Evolutionary conservation across 805 yeast genomes (phyloP).

Genomic region (Nakazawaea siamensis): DNA sequence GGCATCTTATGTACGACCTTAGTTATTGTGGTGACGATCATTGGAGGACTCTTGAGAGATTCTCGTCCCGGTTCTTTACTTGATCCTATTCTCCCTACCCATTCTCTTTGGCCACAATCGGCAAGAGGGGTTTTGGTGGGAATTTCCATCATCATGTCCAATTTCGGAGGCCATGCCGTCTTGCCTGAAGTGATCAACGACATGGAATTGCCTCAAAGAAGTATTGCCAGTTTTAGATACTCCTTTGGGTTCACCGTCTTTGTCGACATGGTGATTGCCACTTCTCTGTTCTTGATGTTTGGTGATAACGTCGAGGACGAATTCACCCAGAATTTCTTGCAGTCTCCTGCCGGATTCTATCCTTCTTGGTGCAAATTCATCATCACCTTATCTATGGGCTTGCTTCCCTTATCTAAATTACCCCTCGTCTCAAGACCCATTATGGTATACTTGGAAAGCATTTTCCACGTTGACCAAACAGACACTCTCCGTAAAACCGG

Average conservation of each 20-base stretch:
- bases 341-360: constrained; percentile 30
- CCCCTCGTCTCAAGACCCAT: constrained; percentile 83
- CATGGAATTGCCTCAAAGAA: constrained; percentile 58
- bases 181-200: constrained; percentile 68
- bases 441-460: constrained; percentile 54
- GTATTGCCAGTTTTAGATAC: constrained; percentile 39
- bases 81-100: constrained; percentile 40
- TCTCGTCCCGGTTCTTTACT: constrained; percentile 69
- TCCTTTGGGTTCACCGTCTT: constrained; percentile 55
- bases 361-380: constrained; percentile 38
- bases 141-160: constrained; percentile 65
- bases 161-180: constrained; percentile 82
- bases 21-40: constrained; percentile 47
- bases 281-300: constrained; percentile 57
- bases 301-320: constrained; percentile 42
- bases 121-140: constrained; percentile 45
- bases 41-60: constrained; percentile 56
- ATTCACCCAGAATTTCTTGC: constrained; percentile 39
- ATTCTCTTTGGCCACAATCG: constrained; percentile 58
- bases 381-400: constrained; percentile 64
- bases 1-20: constrained; percentile 69
- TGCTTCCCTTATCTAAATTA: constrained; percentile 76
- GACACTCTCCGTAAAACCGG: constrained; percentile 1
- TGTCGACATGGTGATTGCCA: constrained; percentile 57
- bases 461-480: background rate